Base-by-base conservation (phyloP, 371 early-diverging fungal species). In the Actinomortierella wolfii region DNA sequence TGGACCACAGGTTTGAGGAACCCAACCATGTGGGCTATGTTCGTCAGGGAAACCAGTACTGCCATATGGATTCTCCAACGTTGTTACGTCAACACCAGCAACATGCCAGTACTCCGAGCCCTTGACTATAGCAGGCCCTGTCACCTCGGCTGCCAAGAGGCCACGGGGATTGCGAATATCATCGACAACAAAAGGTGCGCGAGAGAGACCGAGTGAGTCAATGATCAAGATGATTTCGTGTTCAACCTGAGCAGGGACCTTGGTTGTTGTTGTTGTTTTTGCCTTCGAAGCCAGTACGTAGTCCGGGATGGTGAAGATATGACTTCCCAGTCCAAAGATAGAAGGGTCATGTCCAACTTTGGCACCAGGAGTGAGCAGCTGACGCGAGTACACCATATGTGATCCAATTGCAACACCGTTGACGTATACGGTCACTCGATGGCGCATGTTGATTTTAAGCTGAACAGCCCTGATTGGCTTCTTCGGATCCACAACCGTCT, bases 31-130 rank as follows among this genome's bases (percentile, higher is more conserved):
- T 1, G 60, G 41, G 1, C 50, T 42, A 5, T 57, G 50, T 56
- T 93, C 92, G 61, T 91, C 92, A 0, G 93, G 92, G 63, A 93
- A 84, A 0, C 95, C 95, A 17, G 87, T 84, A 1, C 85, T 79
- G 25, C 69, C 82, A 78, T 79, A 89, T 1, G 87, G 79, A 56
- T 83, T 80, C 20, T 74, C 55, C 21, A 88, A 65, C 13, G 69
- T 49, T 29, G 85, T 77, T 9, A 89, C 87, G 76, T 92, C 92
- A 1, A 93, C 87, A 21, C 95, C 94, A n/a, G 88, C 76, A n/a
- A 92, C 86, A 50, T 86, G 75, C 92, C 94, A 91, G 24, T 75
- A 55, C 45, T 79, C 76, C 20, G 57, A 57, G 9, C 44, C 48
- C 9, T 64, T 43, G 20, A 63, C 58, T 4, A 54, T 11, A 17